Percentiles rank a stretch among this genome's conserved stretches.
Conservation (phyloP, 345 rosid genomes). For the Citrus sp. region DNA sequence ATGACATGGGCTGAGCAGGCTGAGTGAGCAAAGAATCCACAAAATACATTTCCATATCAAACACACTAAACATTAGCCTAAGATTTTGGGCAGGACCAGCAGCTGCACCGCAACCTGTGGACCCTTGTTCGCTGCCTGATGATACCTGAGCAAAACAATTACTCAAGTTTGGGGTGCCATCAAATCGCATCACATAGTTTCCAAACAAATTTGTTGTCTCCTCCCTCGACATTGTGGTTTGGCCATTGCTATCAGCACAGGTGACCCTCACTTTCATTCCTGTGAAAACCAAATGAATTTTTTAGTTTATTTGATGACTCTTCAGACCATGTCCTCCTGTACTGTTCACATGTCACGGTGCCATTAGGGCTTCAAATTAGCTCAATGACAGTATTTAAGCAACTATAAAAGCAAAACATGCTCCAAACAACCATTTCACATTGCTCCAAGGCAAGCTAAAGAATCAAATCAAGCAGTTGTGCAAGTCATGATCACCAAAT, state of each 20-base stretch:
- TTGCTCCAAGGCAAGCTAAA: background rate
- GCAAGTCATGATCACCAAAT: background rate
- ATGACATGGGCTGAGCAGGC: conserved; percentile 65
- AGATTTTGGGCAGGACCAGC: conserved; percentile 66
- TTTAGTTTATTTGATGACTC: background rate
- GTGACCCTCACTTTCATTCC: conserved; percentile 59
- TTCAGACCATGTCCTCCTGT: background rate
- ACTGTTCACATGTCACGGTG: too few relatives aligned
- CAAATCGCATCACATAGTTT: conserved; percentile 58
- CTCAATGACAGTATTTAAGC: background rate
- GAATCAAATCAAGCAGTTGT: background rate
- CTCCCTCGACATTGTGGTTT: conserved; percentile 59
- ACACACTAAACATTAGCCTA: conserved; percentile 48
- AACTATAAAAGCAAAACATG: background rate
- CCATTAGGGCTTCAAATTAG: background rate
- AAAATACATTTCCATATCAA: conserved; percentile 47
- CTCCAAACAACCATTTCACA: background rate
- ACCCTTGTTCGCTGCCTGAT: conserved; percentile 39
- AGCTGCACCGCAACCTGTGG: conserved; percentile 43
- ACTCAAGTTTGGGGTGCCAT: conserved; percentile 74
- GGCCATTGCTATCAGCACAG: conserved; percentile 58
- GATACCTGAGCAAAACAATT: conserved; percentile 67
- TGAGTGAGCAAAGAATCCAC: conserved; percentile 67
- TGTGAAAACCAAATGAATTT: conserved; percentile 10
- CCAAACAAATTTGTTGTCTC: conserved; percentile 76